These are phyloP conservation scores for Musa troglodytarum DNA, from an alignment of 176 grass and related monocot species.

Conservation along the genomic window DNA sequence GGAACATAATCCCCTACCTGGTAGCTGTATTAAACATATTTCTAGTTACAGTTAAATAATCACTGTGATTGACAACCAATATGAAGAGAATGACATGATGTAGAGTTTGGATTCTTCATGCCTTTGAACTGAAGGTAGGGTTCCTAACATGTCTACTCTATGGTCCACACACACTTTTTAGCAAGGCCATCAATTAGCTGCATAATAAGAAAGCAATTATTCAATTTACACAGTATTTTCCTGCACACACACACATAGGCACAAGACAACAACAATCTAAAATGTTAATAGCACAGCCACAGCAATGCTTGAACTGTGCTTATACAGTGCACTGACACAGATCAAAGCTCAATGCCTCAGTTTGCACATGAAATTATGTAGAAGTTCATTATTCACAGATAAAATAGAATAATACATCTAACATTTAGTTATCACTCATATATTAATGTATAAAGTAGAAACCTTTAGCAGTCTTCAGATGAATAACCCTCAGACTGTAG, in stretches of 20 bases:
- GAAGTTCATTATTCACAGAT: background rate
- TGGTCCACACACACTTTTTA: background rate
- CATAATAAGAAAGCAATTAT: background rate
- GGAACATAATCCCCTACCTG: background rate
- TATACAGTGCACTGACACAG: background rate
- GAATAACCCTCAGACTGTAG: conserved; percentile 76
- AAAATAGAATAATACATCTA: background rate
- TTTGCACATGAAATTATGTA: background rate
- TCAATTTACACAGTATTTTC: too few species aligned
- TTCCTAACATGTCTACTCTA: background rate
- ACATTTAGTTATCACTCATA: background rate
- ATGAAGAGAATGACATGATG: background rate
- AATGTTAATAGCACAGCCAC: background rate
- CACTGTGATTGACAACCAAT: background rate
- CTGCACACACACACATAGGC: too few species aligned
- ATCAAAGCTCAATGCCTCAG: background rate
- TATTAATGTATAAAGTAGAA: background rate
- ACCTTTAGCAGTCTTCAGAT: conserved; percentile 68
- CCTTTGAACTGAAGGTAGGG: background rate
- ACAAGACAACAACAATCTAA: too few species aligned
- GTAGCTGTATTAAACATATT: background rate
- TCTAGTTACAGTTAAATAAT: background rate
- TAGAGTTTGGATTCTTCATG: background rate
- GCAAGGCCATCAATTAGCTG: background rate
- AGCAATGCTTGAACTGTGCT: background rate